These are phyloP conservation scores for Dysphania ambrosioides DNA, from an alignment of 148 eudicot species.

Conservation along the genomic window DNA sequence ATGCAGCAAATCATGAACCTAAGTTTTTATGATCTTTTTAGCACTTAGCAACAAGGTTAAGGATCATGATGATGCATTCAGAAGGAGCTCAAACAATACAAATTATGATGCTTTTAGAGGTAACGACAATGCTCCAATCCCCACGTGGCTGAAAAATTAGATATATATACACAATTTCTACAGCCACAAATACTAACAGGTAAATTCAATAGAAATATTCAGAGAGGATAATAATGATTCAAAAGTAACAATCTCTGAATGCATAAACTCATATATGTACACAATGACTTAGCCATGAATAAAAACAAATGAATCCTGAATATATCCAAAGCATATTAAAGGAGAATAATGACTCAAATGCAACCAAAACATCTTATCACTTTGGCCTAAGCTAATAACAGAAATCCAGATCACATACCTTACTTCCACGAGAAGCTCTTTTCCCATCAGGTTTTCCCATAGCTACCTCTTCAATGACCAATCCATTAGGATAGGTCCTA, in stretches of 20 bases:
- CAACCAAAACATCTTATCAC: background rate
- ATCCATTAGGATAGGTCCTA: constrained; percentile 64
- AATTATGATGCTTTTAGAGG: background rate
- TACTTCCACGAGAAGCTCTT: constrained; percentile 69
- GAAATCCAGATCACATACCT: constrained; percentile 36
- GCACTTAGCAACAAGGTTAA: background rate
- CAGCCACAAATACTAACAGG: background rate
- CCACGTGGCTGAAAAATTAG: too few species aligned
- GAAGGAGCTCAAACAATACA: background rate
- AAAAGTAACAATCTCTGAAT: background rate
- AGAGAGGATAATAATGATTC: too few species aligned
- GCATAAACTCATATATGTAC: background rate
- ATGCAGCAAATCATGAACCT: background rate
- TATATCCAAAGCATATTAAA: background rate
- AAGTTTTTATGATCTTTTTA: background rate
- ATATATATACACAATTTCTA: background rate
- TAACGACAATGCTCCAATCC: background rate
- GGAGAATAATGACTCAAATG: background rate
- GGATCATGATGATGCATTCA: too few species aligned
- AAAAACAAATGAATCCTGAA: background rate
- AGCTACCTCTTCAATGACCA: constrained; percentile 59
- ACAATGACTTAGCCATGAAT: background rate
- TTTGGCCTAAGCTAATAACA: background rate
- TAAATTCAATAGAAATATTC: background rate
- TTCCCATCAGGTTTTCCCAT: constrained; percentile 70